phyloP scores from a whole-genome alignment of 148 eudicot species.

The Rhododendron griersonianum region DNA sequence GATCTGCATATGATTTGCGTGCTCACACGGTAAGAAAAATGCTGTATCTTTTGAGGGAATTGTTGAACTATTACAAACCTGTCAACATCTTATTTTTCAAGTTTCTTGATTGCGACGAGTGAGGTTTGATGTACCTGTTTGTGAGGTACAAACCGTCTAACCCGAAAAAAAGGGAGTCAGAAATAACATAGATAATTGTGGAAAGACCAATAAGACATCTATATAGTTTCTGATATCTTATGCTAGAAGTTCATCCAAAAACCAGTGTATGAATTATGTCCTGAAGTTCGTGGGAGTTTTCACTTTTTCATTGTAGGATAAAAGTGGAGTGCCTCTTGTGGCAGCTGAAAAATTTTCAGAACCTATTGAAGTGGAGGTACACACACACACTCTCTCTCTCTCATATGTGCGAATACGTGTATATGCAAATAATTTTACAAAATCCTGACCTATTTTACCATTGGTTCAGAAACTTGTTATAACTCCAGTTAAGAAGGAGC shows the following conservation, averaged over 20 bases:
- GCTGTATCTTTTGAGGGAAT: too few species aligned
- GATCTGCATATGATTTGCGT: too few species aligned
- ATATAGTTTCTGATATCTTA: neutral
- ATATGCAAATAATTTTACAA: neutral
- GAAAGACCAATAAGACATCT: neutral
- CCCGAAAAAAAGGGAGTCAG: neutral
- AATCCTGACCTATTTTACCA: neutral
- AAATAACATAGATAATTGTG: neutral
- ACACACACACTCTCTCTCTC: slow-evolving; percentile 13
- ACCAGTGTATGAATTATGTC: neutral
- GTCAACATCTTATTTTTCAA: too few species aligned
- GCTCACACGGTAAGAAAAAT: too few species aligned
- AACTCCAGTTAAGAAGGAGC: slow-evolving; percentile 77
- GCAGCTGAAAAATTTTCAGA: slow-evolving; percentile 81
- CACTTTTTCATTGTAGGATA: slow-evolving; percentile 42
- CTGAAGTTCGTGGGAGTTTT: neutral
- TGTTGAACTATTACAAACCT: too few species aligned
- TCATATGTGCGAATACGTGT: neutral
- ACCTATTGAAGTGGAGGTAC: slow-evolving; percentile 97
- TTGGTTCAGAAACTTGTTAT: slow-evolving; percentile 75
- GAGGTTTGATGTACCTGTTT: too few species aligned
- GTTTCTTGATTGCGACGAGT: too few species aligned
- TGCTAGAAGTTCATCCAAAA: neutral
- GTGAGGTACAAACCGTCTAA: neutral
- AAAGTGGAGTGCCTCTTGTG: slow-evolving; percentile 82